These are phyloP conservation scores for Solanum pinnatisectum DNA, from an alignment of 257 asterid genomes.

Conservation along the genomic window DNA sequence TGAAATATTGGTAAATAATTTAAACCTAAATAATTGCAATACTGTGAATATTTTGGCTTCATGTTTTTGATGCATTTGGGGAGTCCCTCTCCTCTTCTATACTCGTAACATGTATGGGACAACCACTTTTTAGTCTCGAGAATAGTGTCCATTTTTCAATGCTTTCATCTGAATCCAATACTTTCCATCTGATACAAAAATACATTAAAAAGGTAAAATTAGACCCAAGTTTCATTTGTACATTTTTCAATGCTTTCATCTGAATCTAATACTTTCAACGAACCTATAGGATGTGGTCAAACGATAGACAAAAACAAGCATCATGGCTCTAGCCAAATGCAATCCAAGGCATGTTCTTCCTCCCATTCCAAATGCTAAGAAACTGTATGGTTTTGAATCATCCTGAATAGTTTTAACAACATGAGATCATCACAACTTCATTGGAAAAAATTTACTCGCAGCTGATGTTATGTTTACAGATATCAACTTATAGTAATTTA, in stretches of 20 bases:
- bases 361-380: constrained; percentile 1
- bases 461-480: neutral
- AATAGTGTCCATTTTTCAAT: neutral
- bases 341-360: neutral
- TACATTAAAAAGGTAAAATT: neutral
- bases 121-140: constrained; percentile 5
- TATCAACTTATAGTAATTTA: neutral
- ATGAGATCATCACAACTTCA: neutral
- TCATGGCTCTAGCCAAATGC: neutral
- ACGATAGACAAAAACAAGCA: neutral
- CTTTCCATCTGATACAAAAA: neutral
- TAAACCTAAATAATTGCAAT: neutral
- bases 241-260: neutral
- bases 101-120: constrained; percentile 4
- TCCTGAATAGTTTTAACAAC: neutral
- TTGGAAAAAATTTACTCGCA: neutral
- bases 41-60: neutral
- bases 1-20: neutral
- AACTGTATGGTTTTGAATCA: neutral
- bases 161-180: neutral
- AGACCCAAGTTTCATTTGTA: neutral
- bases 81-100: neutral
- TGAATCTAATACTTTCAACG: neutral
- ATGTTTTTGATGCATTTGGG: neutral
- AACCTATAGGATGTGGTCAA: neutral